A percentile compares a stretch with the other conserved stretches of the same genome.
These are phyloP conservation scores for Leccinum pellstonianum DNA, from an alignment of 768 basidiomycete species.

Conservation along the genomic window DNA sequence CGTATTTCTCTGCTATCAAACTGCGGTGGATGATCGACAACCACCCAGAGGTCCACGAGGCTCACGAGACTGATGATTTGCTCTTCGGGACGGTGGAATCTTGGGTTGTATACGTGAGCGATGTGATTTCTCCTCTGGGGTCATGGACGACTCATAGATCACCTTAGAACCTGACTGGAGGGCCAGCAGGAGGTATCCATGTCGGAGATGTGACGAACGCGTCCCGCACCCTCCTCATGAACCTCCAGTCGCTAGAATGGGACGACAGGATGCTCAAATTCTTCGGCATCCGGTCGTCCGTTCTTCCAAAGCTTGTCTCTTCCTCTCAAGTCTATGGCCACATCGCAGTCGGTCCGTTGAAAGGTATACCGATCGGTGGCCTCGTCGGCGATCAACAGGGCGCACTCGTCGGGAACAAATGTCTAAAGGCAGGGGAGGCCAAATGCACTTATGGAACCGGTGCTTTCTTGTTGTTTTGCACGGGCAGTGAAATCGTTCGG, in stretches of 20 bases:
- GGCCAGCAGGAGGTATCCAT: conserved; percentile 66
- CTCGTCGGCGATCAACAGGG: conserved; percentile 99
- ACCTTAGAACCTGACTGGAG: conserved; percentile 80
- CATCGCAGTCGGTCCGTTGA: conserved; percentile 62
- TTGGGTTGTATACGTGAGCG: conserved; percentile 84
- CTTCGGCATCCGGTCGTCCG: conserved; percentile 74
- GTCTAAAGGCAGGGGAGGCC: conserved; percentile 84
- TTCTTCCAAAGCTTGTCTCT: conserved; percentile 85
- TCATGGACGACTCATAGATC: not conserved
- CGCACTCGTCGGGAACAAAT: conserved; percentile 95
- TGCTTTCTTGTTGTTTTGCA: conserved; percentile 94
- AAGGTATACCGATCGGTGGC: conserved; percentile 83
- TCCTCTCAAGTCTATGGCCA: conserved; percentile 91
- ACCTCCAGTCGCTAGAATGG: conserved; percentile 80
- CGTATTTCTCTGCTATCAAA: conserved; percentile 99
- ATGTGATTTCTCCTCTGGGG: conserved; percentile 10
- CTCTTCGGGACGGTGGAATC: conserved; percentile 96
- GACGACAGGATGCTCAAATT: conserved; percentile 80
- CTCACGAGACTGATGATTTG: conserved; percentile 78
- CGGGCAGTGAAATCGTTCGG: conserved; percentile 81
- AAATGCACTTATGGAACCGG: conserved; percentile 99
- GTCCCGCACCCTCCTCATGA: conserved; percentile 90
- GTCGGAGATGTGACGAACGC: conserved; percentile 95
- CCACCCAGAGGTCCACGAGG: conserved; percentile 66
- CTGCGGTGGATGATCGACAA: conserved; percentile 97